Percentiles rank a stretch among this genome's conserved stretches.
These are phyloP conservation scores for Rhizomucor pusillus DNA, from an alignment of 371 early-diverging fungal species.

Conservation along the genomic window DNA sequence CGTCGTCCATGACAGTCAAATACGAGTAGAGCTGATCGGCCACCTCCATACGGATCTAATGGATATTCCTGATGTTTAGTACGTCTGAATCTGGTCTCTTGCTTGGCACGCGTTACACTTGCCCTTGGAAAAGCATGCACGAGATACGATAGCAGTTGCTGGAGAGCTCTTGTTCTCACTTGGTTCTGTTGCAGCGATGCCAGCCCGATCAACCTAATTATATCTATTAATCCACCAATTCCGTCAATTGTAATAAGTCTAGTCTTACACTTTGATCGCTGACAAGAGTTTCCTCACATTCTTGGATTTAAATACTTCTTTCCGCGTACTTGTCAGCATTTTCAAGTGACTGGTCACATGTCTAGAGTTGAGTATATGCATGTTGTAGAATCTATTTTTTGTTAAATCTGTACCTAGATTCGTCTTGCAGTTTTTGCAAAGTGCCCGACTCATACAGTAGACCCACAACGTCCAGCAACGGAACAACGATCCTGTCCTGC, in stretches of 20 bases:
- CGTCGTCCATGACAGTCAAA: slow-evolving; percentile 35
- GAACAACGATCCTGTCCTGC: slow-evolving; percentile 65
- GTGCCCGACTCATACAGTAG: slow-evolving; percentile 60
- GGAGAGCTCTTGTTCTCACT: slow-evolving; percentile 36
- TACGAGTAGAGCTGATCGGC: slow-evolving; percentile 53
- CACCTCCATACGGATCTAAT: slow-evolving; percentile 46
- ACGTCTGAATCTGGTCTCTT: too few relatives aligned
- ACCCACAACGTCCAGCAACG: slow-evolving; percentile 67
- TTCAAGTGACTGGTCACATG: slow-evolving; percentile 25
- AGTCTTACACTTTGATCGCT: slow-evolving; percentile 46
- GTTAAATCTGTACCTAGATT: slow-evolving; percentile 14
- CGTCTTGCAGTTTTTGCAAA: slow-evolving; percentile 34
- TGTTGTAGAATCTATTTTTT: too few relatives aligned
- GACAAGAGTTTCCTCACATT: slow-evolving; percentile 45
- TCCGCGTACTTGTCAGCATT: slow-evolving; percentile 23
- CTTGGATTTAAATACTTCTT: slow-evolving; percentile 37
- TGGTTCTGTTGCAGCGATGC: slow-evolving; percentile 20
- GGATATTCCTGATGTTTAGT: neutral
- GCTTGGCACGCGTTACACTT: slow-evolving; percentile 7
- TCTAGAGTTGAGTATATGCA: too few relatives aligned
- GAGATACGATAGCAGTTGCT: slow-evolving; percentile 46
- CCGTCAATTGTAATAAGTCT: too few relatives aligned
- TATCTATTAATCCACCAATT: neutral
- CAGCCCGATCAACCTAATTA: slow-evolving; percentile 36
- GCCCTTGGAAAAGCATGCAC: slow-evolving; percentile 55